These are phyloP conservation scores for Citrus inodora DNA, from an alignment of 345 rosid species.

Conservation along the genomic window DNA sequence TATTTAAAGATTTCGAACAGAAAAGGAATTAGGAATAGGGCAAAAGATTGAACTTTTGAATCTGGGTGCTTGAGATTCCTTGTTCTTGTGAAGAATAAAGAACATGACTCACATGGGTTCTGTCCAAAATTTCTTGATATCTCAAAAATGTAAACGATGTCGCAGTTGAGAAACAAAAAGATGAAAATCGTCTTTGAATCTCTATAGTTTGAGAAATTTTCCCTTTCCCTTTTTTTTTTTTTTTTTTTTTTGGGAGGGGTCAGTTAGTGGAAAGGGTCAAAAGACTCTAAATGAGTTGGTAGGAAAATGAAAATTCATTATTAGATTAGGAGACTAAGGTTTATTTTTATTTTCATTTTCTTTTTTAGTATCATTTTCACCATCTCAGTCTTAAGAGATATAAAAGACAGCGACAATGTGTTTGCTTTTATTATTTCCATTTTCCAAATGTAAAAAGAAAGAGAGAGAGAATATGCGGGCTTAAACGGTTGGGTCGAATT, in stretches of 20 bases:
- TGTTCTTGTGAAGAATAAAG: neutral
- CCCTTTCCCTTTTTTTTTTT: no score
- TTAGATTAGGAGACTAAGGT: neutral
- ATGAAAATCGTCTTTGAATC: neutral
- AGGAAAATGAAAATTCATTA: neutral
- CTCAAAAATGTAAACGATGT: neutral
- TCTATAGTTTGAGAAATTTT: no score
- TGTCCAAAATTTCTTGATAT: conserved; percentile 5
- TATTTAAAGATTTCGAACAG: neutral
- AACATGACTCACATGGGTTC: neutral
- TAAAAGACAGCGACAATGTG: neutral
- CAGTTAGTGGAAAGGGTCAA: neutral
- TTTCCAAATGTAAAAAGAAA: neutral
- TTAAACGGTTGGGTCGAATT: neutral
- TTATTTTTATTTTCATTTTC: neutral
- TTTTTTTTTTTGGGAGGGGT: neutral
- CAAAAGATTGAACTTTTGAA: conserved; percentile 1
- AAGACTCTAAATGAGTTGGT: neutral
- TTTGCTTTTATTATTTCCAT: neutral
- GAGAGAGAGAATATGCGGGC: neutral
- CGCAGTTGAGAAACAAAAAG: neutral
- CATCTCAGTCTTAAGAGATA: neutral
- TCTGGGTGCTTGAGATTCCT: conserved; percentile 3
- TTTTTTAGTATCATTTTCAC: neutral
- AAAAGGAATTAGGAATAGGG: neutral